Conservation (phyloP, 306 rosid species). For the Luffa aegyptiaca region DNA sequence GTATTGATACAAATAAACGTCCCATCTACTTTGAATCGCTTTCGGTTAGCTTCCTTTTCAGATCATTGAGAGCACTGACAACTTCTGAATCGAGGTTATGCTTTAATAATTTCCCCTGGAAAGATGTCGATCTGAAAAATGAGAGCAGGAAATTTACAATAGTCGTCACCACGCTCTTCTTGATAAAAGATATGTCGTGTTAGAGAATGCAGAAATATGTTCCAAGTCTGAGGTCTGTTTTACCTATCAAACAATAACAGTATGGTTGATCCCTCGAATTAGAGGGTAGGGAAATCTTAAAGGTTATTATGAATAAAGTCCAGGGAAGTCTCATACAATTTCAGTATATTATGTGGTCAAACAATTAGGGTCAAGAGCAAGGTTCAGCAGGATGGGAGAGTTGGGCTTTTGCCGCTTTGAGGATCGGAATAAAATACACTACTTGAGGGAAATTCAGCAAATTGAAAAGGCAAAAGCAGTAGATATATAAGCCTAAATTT, state of each 20-base stretch:
- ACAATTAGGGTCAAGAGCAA: neutral
- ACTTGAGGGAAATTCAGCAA: neutral
- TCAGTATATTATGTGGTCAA: neutral
- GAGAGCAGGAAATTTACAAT: conserved; percentile 4
- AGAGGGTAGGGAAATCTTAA: neutral
- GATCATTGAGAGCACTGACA: conserved; percentile 72
- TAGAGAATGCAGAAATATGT: neutral
- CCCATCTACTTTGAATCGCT: conserved; percentile 31
- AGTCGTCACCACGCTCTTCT: neutral
- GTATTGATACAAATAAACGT: neutral
- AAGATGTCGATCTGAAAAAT: conserved; percentile 52
- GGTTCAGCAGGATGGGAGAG: neutral
- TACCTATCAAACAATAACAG: neutral
- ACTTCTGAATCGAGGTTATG: conserved; percentile 87
- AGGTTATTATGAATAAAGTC: neutral
- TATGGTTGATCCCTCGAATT: neutral
- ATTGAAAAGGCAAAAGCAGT: neutral
- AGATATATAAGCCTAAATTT: neutral
- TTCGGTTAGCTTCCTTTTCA: conserved; percentile 53
- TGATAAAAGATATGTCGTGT: neutral
- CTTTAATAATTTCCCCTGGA: conserved; percentile 71
- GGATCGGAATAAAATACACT: neutral
- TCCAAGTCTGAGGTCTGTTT: neutral
- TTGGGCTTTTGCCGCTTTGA: neutral
- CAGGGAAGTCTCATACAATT: neutral